Conservation (phyloP, 148 eudicot species). For the Heliosperma pusillum region DNA sequence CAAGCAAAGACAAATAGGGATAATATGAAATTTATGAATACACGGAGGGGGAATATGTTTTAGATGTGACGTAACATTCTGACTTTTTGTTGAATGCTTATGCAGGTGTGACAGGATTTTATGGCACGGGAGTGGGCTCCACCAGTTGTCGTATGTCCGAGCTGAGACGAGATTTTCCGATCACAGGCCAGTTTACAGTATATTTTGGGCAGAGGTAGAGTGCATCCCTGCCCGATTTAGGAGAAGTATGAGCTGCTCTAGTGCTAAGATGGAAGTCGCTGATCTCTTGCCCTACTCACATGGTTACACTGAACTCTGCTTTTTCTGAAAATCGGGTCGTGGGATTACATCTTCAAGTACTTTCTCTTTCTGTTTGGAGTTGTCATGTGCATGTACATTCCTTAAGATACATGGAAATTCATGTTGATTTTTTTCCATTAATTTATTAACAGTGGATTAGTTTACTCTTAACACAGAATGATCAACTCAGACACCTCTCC, state of each 20-base stretch:
- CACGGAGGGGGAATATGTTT: too few species aligned
- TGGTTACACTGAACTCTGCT: slow-evolving; percentile 88
- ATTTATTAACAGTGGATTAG: slow-evolving; percentile 4
- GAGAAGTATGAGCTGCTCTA: slow-evolving; percentile 61
- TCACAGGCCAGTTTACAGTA: slow-evolving; percentile 58
- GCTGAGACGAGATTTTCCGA: too few species aligned
- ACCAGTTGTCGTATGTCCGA: too few species aligned
- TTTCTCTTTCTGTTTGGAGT: slow-evolving; percentile 6
- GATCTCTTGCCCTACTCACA: slow-evolving; percentile 73
- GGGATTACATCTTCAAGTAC: slow-evolving; percentile 25
- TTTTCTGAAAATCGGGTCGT: slow-evolving; percentile 39
- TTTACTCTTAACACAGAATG: slow-evolving; percentile 21
- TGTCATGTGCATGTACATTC: slow-evolving; percentile 4
- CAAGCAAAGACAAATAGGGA: too few species aligned
- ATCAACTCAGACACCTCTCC: slow-evolving; percentile 23
- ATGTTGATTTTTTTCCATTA: slow-evolving; percentile 1
- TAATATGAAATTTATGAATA: too few species aligned
- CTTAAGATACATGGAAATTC: neutral
- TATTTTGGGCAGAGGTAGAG: slow-evolving; percentile 84
- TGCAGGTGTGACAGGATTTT: slow-evolving; percentile 83
- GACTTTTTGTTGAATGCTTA: neutral
- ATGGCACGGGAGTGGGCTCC: slow-evolving; percentile 64
- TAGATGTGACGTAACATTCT: neutral
- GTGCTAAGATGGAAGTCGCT: slow-evolving; percentile 62
- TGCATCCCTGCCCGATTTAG: slow-evolving; percentile 57